These are phyloP conservation scores for Aquilaria yunnanensis DNA, from an alignment of 345 rosid genomes.

Conservation along the genomic window DNA sequence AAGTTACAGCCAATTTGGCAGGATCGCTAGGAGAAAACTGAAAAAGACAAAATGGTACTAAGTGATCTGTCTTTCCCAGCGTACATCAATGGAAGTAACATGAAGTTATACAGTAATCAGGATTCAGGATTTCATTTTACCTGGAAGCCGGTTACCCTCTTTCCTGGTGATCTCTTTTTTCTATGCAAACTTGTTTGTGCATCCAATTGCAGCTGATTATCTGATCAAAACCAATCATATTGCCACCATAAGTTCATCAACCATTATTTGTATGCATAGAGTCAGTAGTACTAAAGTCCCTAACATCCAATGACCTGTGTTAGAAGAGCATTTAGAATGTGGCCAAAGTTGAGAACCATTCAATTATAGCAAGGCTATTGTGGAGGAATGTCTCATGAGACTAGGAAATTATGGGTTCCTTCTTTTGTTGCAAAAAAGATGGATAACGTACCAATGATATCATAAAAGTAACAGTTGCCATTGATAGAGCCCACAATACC, in stretches of 20 bases:
- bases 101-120: not conserved
- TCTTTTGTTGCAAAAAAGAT: too few species aligned
- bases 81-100: not conserved
- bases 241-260: too few species aligned
- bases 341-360: too few species aligned
- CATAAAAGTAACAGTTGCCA: conserved; percentile 45
- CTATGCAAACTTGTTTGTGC: conserved; percentile 36
- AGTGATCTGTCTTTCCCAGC: conserved; percentile 9
- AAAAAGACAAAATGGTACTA: conserved; percentile 14
- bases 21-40: conserved; percentile 56
- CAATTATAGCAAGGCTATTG: too few species aligned
- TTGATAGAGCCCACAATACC: conserved; percentile 51
- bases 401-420: too few species aligned
- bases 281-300: too few species aligned
- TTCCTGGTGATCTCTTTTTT: conserved; percentile 48
- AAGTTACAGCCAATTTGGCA: conserved; percentile 45
- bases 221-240: conserved; percentile 17
- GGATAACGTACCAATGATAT: conserved; percentile 37
- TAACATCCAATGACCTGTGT: too few species aligned
- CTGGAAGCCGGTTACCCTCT: conserved; percentile 59
- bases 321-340: too few species aligned
- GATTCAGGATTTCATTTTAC: conserved; percentile 13
- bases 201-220: conserved; percentile 30
- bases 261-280: too few species aligned
- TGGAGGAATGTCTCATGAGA: too few species aligned